Evolutionary conservation across 495 filamentous ascomycete genomes (phyloP).

Genomic region (Pyrenula massariospora): DNA sequence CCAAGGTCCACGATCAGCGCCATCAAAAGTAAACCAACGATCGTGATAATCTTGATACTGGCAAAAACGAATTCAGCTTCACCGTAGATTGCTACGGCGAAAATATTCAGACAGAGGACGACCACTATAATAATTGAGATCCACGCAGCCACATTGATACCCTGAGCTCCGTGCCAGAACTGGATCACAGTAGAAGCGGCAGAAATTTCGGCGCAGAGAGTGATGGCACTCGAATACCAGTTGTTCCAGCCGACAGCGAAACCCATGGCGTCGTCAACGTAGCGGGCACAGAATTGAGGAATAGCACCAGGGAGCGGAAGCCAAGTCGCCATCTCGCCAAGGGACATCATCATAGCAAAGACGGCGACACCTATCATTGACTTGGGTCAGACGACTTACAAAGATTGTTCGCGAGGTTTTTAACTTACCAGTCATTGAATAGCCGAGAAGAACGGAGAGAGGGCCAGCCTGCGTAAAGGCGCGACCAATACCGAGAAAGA

Average conservation of each 20-base stretch:
- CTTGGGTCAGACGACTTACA: too few relatives aligned
- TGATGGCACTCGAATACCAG: conserved; percentile 49
- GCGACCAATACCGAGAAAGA: conserved; percentile 60
- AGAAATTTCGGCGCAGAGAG: conserved; percentile 63
- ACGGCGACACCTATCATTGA: neutral
- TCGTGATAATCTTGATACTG: conserved; percentile 63
- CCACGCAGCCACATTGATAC: conserved; percentile 48
- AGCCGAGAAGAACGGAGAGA: conserved; percentile 55
- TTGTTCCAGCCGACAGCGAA: conserved; percentile 78
- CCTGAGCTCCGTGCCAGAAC: conserved; percentile 50
- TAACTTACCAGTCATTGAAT: conserved; percentile 8
- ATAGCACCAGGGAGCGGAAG: conserved; percentile 65
- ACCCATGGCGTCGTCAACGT: conserved; percentile 61
- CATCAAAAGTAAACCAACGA: conserved; percentile 56
- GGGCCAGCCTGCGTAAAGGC: conserved; percentile 53
- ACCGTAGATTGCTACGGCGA: conserved; percentile 57
- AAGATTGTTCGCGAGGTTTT: neutral
- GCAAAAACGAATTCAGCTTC: conserved; percentile 69
- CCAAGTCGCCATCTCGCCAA: conserved; percentile 64
- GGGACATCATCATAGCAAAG: conserved; percentile 27
- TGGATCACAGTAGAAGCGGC: conserved; percentile 64
- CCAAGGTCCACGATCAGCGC: conserved; percentile 58
- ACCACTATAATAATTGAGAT: conserved; percentile 67
- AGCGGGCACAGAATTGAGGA: conserved; percentile 60
- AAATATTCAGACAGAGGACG: conserved; percentile 53